Evolutionary conservation across 2,329 filamentous ascomycete genomes (phyloP).

Genomic region (Scleromitrula shiraiana): DNA sequence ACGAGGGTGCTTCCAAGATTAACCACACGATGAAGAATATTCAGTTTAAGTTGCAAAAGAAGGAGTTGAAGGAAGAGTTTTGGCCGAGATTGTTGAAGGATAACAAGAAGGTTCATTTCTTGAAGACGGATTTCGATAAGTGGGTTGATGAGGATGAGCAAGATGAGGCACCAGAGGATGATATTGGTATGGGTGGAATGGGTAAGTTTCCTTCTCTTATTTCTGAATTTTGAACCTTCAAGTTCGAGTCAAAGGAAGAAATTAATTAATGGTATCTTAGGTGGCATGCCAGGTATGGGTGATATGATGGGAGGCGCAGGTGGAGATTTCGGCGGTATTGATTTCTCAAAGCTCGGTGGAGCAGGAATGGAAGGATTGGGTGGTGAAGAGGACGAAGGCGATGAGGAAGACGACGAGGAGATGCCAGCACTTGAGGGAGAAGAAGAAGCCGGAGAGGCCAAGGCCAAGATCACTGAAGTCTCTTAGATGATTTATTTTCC

Average conservation of each 20-base stretch:
- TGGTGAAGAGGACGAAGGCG: slow-evolving; percentile 38
- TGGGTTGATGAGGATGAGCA: slow-evolving; percentile 62
- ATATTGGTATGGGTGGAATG: slow-evolving; percentile 62
- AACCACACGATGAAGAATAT: slow-evolving; percentile 84
- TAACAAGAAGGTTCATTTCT: slow-evolving; percentile 79
- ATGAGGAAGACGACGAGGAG: slow-evolving; percentile 61
- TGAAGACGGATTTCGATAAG: slow-evolving; percentile 98
- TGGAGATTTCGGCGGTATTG: slow-evolving; percentile 77
- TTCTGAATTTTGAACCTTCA: not conserved
- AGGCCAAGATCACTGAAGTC: slow-evolving; percentile 35
- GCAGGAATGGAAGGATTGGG: slow-evolving; percentile 44
- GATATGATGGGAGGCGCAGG: slow-evolving; percentile 36
- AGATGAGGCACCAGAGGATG: slow-evolving; percentile 78
- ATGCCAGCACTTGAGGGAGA: slow-evolving; percentile 74
- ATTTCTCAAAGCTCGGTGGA: slow-evolving; percentile 84
- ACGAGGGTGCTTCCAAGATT: slow-evolving; percentile 73
- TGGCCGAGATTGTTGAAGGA: slow-evolving; percentile 96
- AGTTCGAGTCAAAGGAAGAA: too few relatives aligned
- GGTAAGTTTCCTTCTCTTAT: slow-evolving; percentile 26
- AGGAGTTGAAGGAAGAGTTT: slow-evolving; percentile 88
- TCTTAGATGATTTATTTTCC: slow-evolving; percentile 24
- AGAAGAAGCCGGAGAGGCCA: slow-evolving; percentile 37
- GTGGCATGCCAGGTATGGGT: slow-evolving; percentile 23
- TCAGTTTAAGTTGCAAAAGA: slow-evolving; percentile 91
- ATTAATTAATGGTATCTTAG: slow-evolving; percentile 1